A percentile compares a stretch with the other conserved stretches of the same genome.
phyloP scores from a whole-genome alignment of 2,329 filamentous ascomycete genomes.

The Thielaviopsis punctulata region DNA sequence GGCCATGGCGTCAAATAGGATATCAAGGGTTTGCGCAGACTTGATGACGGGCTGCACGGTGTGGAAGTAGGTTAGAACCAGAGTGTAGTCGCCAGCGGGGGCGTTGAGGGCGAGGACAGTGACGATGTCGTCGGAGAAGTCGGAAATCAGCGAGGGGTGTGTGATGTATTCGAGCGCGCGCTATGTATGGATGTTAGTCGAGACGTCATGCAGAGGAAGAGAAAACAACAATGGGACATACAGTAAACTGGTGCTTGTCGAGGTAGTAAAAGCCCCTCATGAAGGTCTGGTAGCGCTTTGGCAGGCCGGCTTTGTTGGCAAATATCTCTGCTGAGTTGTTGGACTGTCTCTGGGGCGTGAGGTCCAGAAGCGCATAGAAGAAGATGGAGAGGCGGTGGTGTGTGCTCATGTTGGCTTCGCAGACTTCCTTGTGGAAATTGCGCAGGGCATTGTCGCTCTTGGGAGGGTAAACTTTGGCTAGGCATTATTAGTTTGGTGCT shows the following conservation, averaged over 20 bases:
- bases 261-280: slow-evolving; percentile 72
- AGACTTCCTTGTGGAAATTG: slow-evolving; percentile 53
- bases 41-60: slow-evolving; percentile 57
- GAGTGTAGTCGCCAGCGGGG: slow-evolving; percentile 41
- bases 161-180: slow-evolving; percentile 58
- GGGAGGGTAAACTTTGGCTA: slow-evolving; percentile 56
- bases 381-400: slow-evolving; percentile 71
- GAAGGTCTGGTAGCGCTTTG: slow-evolving; percentile 60
- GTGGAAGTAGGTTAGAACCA: slow-evolving; percentile 65
- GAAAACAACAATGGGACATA: slow-evolving; percentile 18
- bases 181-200: slow-evolving; percentile 19
- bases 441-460: slow-evolving; percentile 49
- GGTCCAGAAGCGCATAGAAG: slow-evolving; percentile 70
- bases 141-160: slow-evolving; percentile 61
- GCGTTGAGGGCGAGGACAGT: slow-evolving; percentile 47
- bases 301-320: slow-evolving; percentile 45
- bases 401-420: slow-evolving; percentile 42
- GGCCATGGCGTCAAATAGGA: slow-evolving; percentile 53
- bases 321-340: slow-evolving; percentile 38
- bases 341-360: slow-evolving; percentile 32
- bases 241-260: slow-evolving; percentile 52
- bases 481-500: slow-evolving; percentile 13
- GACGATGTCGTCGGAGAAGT: slow-evolving; percentile 72
- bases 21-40: slow-evolving; percentile 40
- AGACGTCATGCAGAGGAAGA: background rate